Percentiles rank a stretch among this genome's conserved stretches.
Conservation (phyloP, 2,329 filamentous ascomycete species). For the Pyrenophora graminea region DNA sequence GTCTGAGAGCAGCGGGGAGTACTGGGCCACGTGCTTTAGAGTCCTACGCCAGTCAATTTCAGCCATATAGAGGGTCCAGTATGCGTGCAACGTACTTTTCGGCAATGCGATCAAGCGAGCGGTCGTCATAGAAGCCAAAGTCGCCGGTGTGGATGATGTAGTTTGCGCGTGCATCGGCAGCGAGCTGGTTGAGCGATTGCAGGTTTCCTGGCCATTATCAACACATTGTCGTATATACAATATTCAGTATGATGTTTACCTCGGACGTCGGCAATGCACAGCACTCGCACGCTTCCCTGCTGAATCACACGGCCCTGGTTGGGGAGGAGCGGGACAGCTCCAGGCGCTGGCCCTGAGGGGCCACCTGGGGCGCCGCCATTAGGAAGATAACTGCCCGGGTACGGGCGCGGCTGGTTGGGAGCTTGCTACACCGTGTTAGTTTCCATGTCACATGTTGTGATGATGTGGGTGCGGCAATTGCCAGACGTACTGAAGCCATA, state of each 20-base stretch:
- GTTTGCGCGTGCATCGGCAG: slow-evolving; percentile 90
- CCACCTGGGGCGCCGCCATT: slow-evolving; percentile 51
- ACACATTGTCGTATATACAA: not conserved
- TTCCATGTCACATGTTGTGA: slow-evolving; percentile 13
- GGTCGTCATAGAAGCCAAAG: slow-evolving; percentile 98
- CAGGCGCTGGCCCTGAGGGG: slow-evolving; percentile 50
- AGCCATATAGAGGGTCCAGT: not conserved
- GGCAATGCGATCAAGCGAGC: slow-evolving; percentile 92
- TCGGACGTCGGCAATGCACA: slow-evolving; percentile 59
- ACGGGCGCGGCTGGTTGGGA: slow-evolving; percentile 56
- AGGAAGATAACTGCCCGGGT: slow-evolving; percentile 53
- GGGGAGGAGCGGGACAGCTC: slow-evolving; percentile 54
- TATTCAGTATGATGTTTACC: slow-evolving; percentile 38
- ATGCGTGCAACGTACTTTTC: slow-evolving; percentile 74
- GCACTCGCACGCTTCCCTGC: slow-evolving; percentile 53
- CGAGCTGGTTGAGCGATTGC: slow-evolving; percentile 92
- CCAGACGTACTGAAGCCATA: slow-evolving; percentile 43
- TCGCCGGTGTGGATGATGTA: slow-evolving; percentile 99
- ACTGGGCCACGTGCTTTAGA: slow-evolving; percentile 96
- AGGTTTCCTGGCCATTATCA: slow-evolving; percentile 74
- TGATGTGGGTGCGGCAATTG: slow-evolving; percentile 4
- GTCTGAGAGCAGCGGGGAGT: slow-evolving; percentile 91
- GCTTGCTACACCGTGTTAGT: slow-evolving; percentile 50
- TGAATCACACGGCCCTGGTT: slow-evolving; percentile 59
- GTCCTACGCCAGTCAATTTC: slow-evolving; percentile 63